phyloP scores from a whole-genome alignment of 2,329 filamentous ascomycete species.

The Aquanectria penicillioides region DNA sequence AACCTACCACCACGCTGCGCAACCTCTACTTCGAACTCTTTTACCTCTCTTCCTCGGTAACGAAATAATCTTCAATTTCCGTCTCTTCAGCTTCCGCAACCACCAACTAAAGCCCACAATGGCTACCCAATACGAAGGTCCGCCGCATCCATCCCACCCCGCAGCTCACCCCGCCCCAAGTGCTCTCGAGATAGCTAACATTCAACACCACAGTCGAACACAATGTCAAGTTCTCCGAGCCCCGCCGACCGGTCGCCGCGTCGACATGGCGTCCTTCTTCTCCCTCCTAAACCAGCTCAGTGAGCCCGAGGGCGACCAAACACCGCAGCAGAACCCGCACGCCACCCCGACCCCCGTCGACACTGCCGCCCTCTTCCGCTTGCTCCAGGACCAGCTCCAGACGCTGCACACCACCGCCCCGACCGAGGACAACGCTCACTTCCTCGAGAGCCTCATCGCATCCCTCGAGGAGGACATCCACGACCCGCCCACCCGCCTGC shows the following conservation, averaged over 20 bases:
- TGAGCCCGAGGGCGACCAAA: conserved; percentile 46
- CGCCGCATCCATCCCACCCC: conserved; percentile 18
- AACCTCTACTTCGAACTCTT: neutral
- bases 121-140: conserved; percentile 68
- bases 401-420: conserved; percentile 61
- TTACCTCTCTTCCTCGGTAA: neutral
- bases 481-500: conserved; percentile 61
- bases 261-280: conserved; percentile 72
- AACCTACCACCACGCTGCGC: neutral
- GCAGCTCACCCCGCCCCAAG: conserved; percentile 5
- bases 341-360: conserved; percentile 70
- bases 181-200: conserved; percentile 23
- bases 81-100: neutral
- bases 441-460: conserved; percentile 61
- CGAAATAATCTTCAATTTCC: neutral
- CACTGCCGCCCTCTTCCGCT: conserved; percentile 64
- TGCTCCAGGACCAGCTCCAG: conserved; percentile 68
- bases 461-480: conserved; percentile 61
- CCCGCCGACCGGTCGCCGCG: conserved; percentile 58
- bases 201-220: conserved; percentile 65
- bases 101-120: conserved; percentile 47
- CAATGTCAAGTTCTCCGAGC: conserved; percentile 62
- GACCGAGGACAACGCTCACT: conserved; percentile 56
- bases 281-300: conserved; percentile 66
- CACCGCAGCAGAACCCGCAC: conserved; percentile 62